Evolutionary conservation across 148 eudicot genomes (phyloP).

Genomic region (Silene conica): DNA sequence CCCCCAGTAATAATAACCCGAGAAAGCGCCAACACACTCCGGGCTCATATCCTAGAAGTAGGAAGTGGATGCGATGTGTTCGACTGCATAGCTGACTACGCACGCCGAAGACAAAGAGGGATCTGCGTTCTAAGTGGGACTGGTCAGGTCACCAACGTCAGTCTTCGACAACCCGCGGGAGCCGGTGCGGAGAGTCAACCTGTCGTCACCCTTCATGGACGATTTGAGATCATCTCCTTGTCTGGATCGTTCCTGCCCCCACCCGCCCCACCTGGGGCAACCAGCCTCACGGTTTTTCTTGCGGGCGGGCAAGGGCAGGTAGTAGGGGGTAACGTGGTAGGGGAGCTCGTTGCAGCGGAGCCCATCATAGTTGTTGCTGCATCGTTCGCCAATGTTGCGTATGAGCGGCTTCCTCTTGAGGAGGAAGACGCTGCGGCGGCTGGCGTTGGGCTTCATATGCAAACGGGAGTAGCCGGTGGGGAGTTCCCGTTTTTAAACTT

Average conservation of each 20-base stretch:
- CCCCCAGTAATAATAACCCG: neutral
- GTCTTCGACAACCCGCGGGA: constrained; percentile 36
- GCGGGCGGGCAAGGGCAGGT: constrained; percentile 17
- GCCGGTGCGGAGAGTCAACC: constrained; percentile 20
- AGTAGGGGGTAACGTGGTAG: neutral
- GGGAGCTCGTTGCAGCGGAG: neutral
- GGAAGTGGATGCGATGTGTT: neutral
- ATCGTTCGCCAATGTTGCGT: neutral
- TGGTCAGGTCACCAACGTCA: constrained; percentile 60
- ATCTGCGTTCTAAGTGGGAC: constrained; percentile 50
- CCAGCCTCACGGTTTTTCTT: constrained; percentile 43
- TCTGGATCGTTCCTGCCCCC: constrained; percentile 53
- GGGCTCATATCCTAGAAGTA: neutral
- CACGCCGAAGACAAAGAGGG: constrained; percentile 52
- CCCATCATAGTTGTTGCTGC: neutral
- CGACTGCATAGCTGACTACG: constrained; percentile 23
- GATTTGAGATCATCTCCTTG: constrained; percentile 52
- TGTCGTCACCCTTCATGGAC: constrained; percentile 43
- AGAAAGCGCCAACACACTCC: neutral
- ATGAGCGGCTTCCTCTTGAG: neutral
- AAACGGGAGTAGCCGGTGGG: constrained; percentile 24
- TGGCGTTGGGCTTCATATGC: constrained; percentile 34
- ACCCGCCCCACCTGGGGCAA: constrained; percentile 59
- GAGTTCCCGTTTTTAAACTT: constrained; percentile 52
- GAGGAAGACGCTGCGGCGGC: constrained; percentile 27